Evolutionary conservation across 1,284 basidiomycete genomes (phyloP).

Genomic region (Naganishia cerealis): DNA sequence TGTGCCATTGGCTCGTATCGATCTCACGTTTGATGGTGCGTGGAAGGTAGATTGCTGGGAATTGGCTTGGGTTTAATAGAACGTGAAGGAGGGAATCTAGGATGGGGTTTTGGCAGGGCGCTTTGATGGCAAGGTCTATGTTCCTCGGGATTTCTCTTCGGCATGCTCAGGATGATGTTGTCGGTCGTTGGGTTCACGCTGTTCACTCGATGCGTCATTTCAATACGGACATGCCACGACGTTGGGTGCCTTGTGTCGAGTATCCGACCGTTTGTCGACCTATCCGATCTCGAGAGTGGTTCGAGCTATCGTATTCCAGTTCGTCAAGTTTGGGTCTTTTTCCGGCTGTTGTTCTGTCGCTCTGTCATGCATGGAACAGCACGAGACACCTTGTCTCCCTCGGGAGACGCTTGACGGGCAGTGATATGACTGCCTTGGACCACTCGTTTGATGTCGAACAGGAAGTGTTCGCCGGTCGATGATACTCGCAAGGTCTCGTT

Average conservation of each 20-base stretch:
- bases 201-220: neutral
- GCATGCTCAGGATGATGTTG: conserved; percentile 8
- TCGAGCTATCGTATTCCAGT: neutral
- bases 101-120: neutral
- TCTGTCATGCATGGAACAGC: neutral
- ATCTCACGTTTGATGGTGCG: conserved; percentile 20
- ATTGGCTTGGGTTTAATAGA: neutral
- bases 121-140: conserved; percentile 6
- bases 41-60: neutral
- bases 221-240: neutral
- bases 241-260: neutral
- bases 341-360: neutral
- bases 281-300: conserved; percentile 14
- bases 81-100: neutral
- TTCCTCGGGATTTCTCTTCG: neutral
- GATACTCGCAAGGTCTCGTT: neutral
- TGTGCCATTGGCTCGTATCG: conserved; percentile 19
- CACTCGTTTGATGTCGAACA: neutral
- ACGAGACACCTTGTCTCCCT: conserved; percentile 11
- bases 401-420: conserved; percentile 3
- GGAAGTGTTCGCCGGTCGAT: neutral
- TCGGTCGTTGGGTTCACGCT: neutral
- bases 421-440: neutral
- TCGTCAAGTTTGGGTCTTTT: conserved; percentile 8
- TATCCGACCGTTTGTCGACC: neutral